Evolutionary conservation across 2,329 filamentous ascomycete species (phyloP).

Genomic region (Rhexocercosporidium sp.): DNA sequence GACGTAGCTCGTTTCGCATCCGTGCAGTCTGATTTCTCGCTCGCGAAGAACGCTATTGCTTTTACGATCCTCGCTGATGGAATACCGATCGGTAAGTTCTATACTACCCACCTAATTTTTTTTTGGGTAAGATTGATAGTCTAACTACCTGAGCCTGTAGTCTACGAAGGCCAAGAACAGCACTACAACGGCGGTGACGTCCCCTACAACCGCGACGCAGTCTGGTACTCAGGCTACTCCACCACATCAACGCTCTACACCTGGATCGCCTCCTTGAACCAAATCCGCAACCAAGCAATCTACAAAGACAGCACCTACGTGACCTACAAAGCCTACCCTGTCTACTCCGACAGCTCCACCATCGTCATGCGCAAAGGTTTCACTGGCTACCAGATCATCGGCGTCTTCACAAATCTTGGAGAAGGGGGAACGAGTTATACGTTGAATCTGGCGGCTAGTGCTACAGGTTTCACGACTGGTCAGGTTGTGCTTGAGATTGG

Average conservation of each 20-base stretch:
- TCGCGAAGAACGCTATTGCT: slow-evolving; percentile 53
- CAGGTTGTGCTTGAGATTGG: slow-evolving; percentile 49
- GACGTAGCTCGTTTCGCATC: slow-evolving; percentile 36
- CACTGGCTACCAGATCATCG: slow-evolving; percentile 34
- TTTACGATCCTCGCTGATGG: slow-evolving; percentile 57
- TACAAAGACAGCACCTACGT: slow-evolving; percentile 33
- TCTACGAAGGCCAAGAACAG: slow-evolving; percentile 61
- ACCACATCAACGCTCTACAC: slow-evolving; percentile 47
- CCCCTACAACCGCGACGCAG: slow-evolving; percentile 51
- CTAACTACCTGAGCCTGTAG: slow-evolving; percentile 16
- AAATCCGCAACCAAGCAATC: slow-evolving; percentile 38
- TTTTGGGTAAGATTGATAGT: neutral
- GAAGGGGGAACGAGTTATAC: slow-evolving; percentile 41
- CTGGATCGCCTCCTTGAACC: slow-evolving; percentile 42
- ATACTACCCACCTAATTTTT: neutral
- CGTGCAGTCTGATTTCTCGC: slow-evolving; percentile 32
- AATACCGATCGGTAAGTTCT: slow-evolving; percentile 50
- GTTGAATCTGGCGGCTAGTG: slow-evolving; percentile 43
- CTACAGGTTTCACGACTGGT: slow-evolving; percentile 46
- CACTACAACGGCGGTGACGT: slow-evolving; percentile 48
- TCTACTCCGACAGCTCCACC: slow-evolving; percentile 35
- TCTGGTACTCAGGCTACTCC: slow-evolving; percentile 49
- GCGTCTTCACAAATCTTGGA: slow-evolving; percentile 50
- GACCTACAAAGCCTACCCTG: slow-evolving; percentile 36
- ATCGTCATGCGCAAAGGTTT: slow-evolving; percentile 40